phyloP scores from a whole-genome alignment of 1,284 basidiomycete genomes.

The Trichosporon ovoides region DNA sequence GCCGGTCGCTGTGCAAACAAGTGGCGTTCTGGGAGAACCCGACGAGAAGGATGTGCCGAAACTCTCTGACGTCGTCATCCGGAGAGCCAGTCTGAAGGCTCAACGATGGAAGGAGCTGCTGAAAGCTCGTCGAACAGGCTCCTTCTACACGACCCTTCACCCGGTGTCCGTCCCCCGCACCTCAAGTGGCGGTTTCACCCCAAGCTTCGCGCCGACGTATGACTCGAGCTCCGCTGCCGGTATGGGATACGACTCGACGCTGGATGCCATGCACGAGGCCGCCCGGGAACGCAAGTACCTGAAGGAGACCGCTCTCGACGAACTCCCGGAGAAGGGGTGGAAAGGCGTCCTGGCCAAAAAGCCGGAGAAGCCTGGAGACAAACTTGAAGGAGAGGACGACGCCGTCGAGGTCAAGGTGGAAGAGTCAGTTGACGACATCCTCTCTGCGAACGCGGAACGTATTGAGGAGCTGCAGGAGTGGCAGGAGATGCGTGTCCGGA shows the following conservation, averaged over 20 bases:
- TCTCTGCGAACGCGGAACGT: constrained; percentile 30
- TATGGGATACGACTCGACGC: constrained; percentile 33
- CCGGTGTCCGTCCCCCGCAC: constrained; percentile 2
- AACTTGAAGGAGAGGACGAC: constrained; percentile 4
- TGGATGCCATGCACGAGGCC: constrained; percentile 38
- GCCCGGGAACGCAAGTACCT: constrained; percentile 19
- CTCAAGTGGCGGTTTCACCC: constrained; percentile 21
- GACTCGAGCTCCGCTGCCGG: constrained; percentile 32
- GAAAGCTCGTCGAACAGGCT: constrained; percentile 1
- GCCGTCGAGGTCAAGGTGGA: constrained; percentile 15
- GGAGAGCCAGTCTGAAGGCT: constrained; percentile 36
- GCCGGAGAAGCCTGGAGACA: constrained; percentile 13
- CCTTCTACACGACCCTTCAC: constrained; percentile 6
- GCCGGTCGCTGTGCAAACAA: constrained; percentile 29
- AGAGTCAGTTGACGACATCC: constrained; percentile 21
- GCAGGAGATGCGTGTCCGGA: constrained; percentile 33
- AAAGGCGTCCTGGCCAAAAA: constrained; percentile 13
- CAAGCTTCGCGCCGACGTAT: constrained; percentile 36
- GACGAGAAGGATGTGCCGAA: constrained; percentile 15
- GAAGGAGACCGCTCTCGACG: background rate
- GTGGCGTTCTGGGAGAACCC: constrained; percentile 14
- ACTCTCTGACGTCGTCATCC: constrained; percentile 31
- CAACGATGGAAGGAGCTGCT: constrained; percentile 36
- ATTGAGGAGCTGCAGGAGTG: constrained; percentile 39
- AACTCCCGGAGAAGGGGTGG: constrained; percentile 11